Evolutionary conservation across 2,329 filamentous ascomycete species (phyloP).

Genomic region (Beauveria scarabaeidicola): DNA sequence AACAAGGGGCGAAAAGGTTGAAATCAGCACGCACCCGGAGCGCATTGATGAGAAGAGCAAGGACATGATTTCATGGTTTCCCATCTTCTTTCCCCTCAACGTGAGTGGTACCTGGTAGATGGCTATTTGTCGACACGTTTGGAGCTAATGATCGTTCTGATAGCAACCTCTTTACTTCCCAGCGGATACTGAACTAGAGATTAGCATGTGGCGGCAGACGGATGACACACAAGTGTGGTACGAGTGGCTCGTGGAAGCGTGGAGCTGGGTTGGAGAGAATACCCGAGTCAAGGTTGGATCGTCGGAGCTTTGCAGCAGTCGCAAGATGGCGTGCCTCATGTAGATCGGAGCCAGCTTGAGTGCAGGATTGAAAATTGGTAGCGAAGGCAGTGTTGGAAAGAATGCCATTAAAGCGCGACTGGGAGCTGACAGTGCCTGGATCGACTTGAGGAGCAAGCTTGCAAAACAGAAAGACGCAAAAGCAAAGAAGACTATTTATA

Average conservation of each 20-base stretch:
- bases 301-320: conserved; percentile 60
- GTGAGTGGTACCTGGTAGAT: conserved; percentile 37
- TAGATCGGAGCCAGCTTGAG: conserved; percentile 24
- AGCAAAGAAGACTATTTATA: not conserved
- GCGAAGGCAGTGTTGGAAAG: not conserved
- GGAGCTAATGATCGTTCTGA: not conserved
- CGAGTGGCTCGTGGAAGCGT: conserved; percentile 92
- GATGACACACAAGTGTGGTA: conserved; percentile 98
- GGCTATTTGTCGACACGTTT: not conserved
- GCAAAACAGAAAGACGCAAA: not conserved
- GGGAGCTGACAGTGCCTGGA: not conserved
- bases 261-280: conserved; percentile 52
- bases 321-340: conserved; percentile 64
- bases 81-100: conserved; percentile 95
- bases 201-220: conserved; percentile 93
- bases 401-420: not conserved
- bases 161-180: conserved; percentile 81
- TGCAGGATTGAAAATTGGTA: no score
- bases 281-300: conserved; percentile 56
- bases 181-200: conserved; percentile 72
- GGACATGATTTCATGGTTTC: conserved; percentile 99
- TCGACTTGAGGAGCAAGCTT: not conserved
- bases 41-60: conserved; percentile 88
- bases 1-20: conserved; percentile 48
- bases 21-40: conserved; percentile 87